Evolutionary conservation across 805 yeast species (phyloP).

Genomic region (Nakazawaea laoshanensis): DNA sequence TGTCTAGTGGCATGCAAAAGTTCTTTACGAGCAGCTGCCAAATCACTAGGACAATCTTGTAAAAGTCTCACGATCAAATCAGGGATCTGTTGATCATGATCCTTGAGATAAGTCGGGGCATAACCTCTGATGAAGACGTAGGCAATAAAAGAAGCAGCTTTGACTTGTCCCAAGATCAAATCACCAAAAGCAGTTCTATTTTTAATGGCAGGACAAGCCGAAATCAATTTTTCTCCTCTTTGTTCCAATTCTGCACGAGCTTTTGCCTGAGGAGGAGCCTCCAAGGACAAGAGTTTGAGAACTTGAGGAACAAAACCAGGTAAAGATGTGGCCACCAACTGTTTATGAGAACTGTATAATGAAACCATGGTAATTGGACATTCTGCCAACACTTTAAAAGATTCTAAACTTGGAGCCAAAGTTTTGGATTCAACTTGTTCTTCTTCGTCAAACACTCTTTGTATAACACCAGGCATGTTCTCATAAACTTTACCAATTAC

Average conservation of each 20-base stretch:
- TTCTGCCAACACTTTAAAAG: conserved; percentile 89
- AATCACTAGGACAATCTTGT: conserved; percentile 93
- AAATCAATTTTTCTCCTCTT: conserved; percentile 51
- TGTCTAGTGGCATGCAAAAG: conserved; percentile 90
- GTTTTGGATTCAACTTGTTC: conserved; percentile 36
- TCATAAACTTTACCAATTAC: conserved; percentile 69
- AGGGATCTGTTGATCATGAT: conserved; percentile 64
- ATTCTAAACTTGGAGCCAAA: conserved; percentile 59
- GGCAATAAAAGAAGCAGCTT: conserved; percentile 91
- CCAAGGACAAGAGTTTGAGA: conserved; percentile 61
- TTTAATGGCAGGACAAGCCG: conserved; percentile 66
- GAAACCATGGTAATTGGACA: conserved; percentile 97
- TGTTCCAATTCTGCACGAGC: conserved; percentile 53
- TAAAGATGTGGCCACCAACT: conserved; percentile 59
- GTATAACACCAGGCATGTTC: conserved; percentile 70
- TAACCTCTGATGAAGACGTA: conserved; percentile 84
- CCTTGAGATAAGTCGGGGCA: conserved; percentile 54
- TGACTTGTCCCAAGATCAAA: conserved; percentile 86
- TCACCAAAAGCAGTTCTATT: conserved; percentile 81
- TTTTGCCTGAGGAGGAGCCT: conserved; percentile 73
- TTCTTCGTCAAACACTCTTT: conserved; percentile 24
- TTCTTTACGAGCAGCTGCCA: conserved; percentile 88
- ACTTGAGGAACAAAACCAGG: conserved; percentile 77
- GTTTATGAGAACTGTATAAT: conserved; percentile 79
- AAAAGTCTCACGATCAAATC: conserved; percentile 76